Base-by-base conservation (phyloP, 2,329 filamentous ascomycete genomes). In the Fusarium continuum region DNA sequence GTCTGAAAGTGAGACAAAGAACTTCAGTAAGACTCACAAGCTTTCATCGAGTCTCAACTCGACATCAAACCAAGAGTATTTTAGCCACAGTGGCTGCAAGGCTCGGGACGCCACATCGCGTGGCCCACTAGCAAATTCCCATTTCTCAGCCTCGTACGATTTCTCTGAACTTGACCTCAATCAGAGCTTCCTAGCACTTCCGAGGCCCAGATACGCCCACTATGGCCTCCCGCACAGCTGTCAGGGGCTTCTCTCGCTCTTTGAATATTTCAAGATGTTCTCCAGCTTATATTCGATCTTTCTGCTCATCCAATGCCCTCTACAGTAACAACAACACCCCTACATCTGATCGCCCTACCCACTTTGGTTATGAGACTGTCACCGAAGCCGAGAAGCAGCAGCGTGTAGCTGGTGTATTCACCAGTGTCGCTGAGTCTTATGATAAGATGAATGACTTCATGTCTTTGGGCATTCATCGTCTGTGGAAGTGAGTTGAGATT, bases 401-500 rank as follows among this genome's bases (percentile, higher is more conserved):
- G 66, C 76, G 80, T 83, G 93, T 97, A 34, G 91, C 91, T 58
- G 88, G 86, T 35, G 95, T 99, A 55, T 99, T 99, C 81, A 94
- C 92, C 77, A 97, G 91, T 67, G 95, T 99, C 34, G 95, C 95
- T 68, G 88, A 91, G 63, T 92, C 91, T 16, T 99, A 99, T 79
- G 95, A 99, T 78, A 90, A 89, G 62, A 99, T 99, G 95, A 99
- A 99, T 80, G 95, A 99, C 77, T 85, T 98, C 68, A 99, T 99
- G 95, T 98, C 95, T 8, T 86, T 99, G 41, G 95, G 95, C 51
- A 93, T 97, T 79, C 95, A 99, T 77, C 91, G 95, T 36, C 82
- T 99, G 31, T 99, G 95, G 95, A 99, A 90, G 86, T 86, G 69
- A 44, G 83, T 76, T 40, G 11, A 31, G 35, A 20, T 35, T n/a